Evolutionary conservation across 2,329 filamentous ascomycete species (phyloP), one percentile per base, ranked within the genome.

Genomic region (Alternaria conjuncta): DNA sequence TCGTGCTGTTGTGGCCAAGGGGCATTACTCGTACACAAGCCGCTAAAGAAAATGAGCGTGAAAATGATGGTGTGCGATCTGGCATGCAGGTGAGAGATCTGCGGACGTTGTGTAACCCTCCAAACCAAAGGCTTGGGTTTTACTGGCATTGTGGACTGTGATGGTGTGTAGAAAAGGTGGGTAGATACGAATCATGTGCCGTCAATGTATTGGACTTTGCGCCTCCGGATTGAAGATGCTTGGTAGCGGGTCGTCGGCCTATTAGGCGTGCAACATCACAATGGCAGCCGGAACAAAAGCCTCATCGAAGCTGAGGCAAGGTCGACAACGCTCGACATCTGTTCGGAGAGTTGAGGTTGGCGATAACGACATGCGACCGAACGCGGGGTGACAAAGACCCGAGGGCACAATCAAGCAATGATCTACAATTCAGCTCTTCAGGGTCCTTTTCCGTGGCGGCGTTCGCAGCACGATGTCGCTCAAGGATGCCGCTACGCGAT

Each of bases 401-500:
- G 43, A 47, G 25, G 15, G 44, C 45, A 20, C 56, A 55, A 60
- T 54, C 45, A 59, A 64, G 66, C 60, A 69, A 58, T 54, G 69
- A 70, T 70, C 67, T 65, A 51, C 69, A 57, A 61, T 59, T 59
- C 64, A 69, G 64, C 61, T 67, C 51, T 54, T 57, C 69, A 69
- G 65, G 65, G 70, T 69, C 69, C 54, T 55, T 61, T 60, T 63
- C 49, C 20, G 43, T 47, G 55, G 47, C 43, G 47, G 60, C 49
- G 49, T 41, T 59, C 32, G 65, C 65, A 61, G 61, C 63, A 62
- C 64, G 64, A 71, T 70, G 67, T 65, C 59, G 70, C 63, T 64
- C 69, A 32, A 60, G 71, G 69, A 74, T 60, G 25, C 21, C 32
- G 56, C 41, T 60, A 47, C 50, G 53, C 58, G 58, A 60, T 70